phyloP scores from a whole-genome alignment of 352 stramenopile species.

The Globisporangium paddicum region DNA sequence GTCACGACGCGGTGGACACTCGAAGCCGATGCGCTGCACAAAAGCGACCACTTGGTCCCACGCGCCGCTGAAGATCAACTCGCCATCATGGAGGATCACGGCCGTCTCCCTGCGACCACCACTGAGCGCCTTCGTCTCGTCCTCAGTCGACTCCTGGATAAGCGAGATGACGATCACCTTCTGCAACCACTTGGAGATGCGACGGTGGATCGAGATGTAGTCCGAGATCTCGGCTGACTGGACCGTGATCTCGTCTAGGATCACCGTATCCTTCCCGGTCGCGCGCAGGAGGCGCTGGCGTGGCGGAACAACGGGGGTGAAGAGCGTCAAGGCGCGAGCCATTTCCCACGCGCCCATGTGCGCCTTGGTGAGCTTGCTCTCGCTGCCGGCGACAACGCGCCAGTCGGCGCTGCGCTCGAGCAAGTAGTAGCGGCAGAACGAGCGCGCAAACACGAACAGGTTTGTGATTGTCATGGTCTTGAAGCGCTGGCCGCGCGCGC shows the following conservation, averaged over 20 bases:
- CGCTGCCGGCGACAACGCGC: slow-evolving; percentile 14
- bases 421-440: slow-evolving; percentile 34
- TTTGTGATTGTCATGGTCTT: slow-evolving; percentile 29
- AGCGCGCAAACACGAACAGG: slow-evolving; percentile 35
- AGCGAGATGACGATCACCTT: slow-evolving; percentile 39
- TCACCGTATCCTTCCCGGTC: slow-evolving; percentile 25
- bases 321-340: slow-evolving; percentile 29
- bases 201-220: slow-evolving; percentile 30
- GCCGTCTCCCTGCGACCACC: neutral
- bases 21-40: slow-evolving; percentile 24
- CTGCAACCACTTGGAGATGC: slow-evolving; percentile 33
- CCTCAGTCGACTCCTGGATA: slow-evolving; percentile 22
- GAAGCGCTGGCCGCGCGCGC: slow-evolving; percentile 21
- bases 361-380: slow-evolving; percentile 22
- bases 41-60: slow-evolving; percentile 28
- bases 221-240: slow-evolving; percentile 25
- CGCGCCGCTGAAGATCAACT: slow-evolving; percentile 26
- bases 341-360: slow-evolving; percentile 36
- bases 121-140: slow-evolving; percentile 12
- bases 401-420: slow-evolving; percentile 23
- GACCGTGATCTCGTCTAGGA: slow-evolving; percentile 29
- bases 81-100: slow-evolving; percentile 30
- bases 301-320: slow-evolving; percentile 24
- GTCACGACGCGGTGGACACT: slow-evolving; percentile 25
- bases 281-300: slow-evolving; percentile 18